Evolutionary conservation across 2,329 filamentous ascomycete species (phyloP).

Genomic region (Erysiphe pulchra): DNA sequence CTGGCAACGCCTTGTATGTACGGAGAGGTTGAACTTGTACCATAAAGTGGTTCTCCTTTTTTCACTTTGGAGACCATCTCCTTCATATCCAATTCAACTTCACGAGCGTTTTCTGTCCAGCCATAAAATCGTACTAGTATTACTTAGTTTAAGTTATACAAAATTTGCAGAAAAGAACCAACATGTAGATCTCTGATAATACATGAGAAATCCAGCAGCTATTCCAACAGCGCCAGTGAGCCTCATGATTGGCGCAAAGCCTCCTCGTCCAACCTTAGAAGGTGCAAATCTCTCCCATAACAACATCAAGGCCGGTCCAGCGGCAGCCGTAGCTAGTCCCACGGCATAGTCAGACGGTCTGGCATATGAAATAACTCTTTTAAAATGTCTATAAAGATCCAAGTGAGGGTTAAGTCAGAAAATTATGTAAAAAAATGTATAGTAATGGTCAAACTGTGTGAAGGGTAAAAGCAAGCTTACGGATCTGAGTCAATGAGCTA

Average conservation of each 20-base stretch:
- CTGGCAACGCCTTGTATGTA: conserved; percentile 87
- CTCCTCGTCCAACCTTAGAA: conserved; percentile 59
- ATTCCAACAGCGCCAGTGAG: conserved; percentile 47
- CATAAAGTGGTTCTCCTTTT: conserved; percentile 71
- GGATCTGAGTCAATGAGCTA: conserved; percentile 98
- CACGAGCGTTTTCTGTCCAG: conserved; percentile 72
- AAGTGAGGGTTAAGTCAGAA: conserved; percentile 6
- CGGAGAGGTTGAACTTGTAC: conserved; percentile 48
- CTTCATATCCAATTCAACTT: conserved; percentile 86
- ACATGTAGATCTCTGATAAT: conserved; percentile 68
- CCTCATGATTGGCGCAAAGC: conserved; percentile 63
- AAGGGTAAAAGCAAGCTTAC: conserved; percentile 26
- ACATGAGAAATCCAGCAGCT: conserved; percentile 56
- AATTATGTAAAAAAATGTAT: neutral
- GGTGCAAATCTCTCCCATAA: conserved; percentile 67
- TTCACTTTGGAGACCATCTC: conserved; percentile 98
- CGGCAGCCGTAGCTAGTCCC: conserved; percentile 40
- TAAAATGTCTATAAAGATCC: conserved; percentile 45
- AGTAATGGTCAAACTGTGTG: neutral
- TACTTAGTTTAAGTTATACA: neutral
- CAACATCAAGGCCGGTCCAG: conserved; percentile 48
- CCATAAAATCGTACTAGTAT: conserved; percentile 75
- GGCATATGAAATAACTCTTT: conserved; percentile 69
- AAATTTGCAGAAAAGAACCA: conserved; percentile 18
- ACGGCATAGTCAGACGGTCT: conserved; percentile 58